phyloP scores from a whole-genome alignment of 2,329 filamentous ascomycete species.

The Penicillium sp. region DNA sequence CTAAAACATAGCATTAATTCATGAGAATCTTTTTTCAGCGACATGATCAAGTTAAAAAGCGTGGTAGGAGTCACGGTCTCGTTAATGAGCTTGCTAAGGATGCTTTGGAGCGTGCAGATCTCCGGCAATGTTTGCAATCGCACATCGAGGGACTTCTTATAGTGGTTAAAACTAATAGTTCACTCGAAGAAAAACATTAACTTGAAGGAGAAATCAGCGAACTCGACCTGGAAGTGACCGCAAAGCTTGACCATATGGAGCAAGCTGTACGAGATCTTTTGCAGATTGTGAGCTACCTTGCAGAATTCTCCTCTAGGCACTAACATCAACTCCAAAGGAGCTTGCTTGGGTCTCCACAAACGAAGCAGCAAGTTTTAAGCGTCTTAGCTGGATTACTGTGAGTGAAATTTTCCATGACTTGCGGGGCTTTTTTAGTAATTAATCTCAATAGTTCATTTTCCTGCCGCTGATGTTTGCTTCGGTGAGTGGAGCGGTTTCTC shows the following conservation, averaged over 20 bases:
- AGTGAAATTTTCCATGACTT: background rate
- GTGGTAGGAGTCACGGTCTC: slow-evolving; percentile 2
- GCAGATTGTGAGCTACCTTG: slow-evolving; percentile 1
- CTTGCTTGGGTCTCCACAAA: slow-evolving; percentile 3
- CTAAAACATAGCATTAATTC: background rate
- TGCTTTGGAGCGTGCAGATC: background rate
- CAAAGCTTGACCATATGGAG: background rate
- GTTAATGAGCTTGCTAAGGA: background rate
- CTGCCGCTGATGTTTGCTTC: slow-evolving; percentile 5
- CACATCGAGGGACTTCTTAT: background rate
- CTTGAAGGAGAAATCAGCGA: background rate
- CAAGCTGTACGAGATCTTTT: background rate
- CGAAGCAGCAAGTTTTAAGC: slow-evolving; percentile 5
- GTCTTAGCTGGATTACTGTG: slow-evolving; percentile 1
- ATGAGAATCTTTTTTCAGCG: background rate
- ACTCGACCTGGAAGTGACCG: background rate
- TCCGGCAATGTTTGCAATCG: background rate
- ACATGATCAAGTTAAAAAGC: slow-evolving; percentile 5
- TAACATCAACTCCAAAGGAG: slow-evolving; percentile 2
- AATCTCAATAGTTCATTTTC: slow-evolving; percentile 4
- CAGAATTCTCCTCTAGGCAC: slow-evolving; percentile 2
- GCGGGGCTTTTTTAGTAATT: background rate
- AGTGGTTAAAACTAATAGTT: background rate
- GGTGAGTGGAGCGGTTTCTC: background rate
- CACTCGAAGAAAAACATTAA: background rate